Conservation (phyloP, 768 basidiomycete genomes). For the Cyclocybe cylindracea region DNA sequence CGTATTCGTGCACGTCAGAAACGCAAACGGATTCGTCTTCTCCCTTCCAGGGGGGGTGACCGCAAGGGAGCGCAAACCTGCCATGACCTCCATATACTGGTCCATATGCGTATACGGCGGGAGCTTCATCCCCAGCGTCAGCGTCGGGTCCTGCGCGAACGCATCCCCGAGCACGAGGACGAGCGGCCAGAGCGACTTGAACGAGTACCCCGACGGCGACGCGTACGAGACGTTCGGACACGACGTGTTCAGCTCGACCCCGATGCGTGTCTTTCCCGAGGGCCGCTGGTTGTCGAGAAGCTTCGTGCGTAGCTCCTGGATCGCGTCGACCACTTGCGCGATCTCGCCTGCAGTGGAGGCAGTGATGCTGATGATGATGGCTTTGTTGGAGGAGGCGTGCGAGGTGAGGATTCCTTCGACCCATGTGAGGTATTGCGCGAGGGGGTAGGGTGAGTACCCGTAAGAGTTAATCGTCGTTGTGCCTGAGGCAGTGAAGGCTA, state of each 20-base stretch:
- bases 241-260: constrained; percentile 80
- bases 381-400: constrained; percentile 35
- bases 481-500: constrained; percentile 52
- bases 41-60: constrained; percentile 8
- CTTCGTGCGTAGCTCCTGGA: constrained; percentile 58
- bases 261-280: constrained; percentile 42
- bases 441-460: constrained; percentile 82
- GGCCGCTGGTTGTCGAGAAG: constrained; percentile 24
- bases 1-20: constrained; percentile 81
- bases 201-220: constrained; percentile 68
- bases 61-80: constrained; percentile 43
- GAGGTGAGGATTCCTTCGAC: constrained; percentile 50
- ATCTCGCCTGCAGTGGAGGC: constrained; percentile 56
- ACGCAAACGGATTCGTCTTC: constrained; percentile 53
- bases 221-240: constrained; percentile 76
- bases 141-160: constrained; percentile 47
- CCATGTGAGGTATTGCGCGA: constrained; percentile 68
- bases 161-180: constrained; percentile 54
- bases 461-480: constrained; percentile 80
- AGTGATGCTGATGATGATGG: constrained; percentile 81
- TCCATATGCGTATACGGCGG: constrained; percentile 69
- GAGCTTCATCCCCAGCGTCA: constrained; percentile 77
- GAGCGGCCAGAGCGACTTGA: constrained; percentile 50
- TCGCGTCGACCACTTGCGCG: constrained; percentile 51
- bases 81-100: constrained; percentile 60